Evolutionary conservation across 345 rosid genomes (phyloP).

Genomic region (Populus pruinosa): DNA sequence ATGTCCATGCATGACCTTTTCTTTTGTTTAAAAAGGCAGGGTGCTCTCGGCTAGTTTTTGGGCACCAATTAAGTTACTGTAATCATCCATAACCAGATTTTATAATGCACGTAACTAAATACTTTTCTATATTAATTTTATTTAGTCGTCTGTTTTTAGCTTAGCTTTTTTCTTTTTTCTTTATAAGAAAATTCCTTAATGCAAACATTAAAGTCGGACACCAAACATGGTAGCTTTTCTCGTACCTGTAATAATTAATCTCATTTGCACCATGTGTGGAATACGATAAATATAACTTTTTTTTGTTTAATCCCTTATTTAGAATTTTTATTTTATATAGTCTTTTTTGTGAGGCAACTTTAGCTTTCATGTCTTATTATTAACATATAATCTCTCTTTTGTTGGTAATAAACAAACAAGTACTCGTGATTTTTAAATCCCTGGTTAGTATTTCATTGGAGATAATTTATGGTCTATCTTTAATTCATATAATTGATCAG

Average conservation of each 20-base stretch:
- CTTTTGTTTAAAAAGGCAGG: too few species aligned
- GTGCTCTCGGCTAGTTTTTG: too few species aligned
- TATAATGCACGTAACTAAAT: too few species aligned
- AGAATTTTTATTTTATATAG: not conserved
- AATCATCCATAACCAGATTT: too few species aligned
- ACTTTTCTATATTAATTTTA: too few species aligned
- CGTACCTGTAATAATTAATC: not conserved
- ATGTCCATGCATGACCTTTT: not conserved
- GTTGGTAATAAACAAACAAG: too few species aligned
- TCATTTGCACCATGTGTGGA: not conserved
- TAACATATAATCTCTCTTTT: not conserved
- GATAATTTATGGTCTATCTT: not conserved
- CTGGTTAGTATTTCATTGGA: not conserved
- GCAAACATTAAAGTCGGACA: not conserved
- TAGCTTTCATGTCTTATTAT: not conserved
- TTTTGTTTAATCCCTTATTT: not conserved
- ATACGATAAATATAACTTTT: not conserved
- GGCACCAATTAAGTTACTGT: too few species aligned
- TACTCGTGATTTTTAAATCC: not conserved
- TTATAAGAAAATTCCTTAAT: not conserved
- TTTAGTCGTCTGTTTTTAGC: not conserved
- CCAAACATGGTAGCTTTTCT: not conserved
- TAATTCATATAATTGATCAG: not conserved
- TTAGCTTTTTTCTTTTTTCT: too few species aligned
- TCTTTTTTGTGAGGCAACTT: not conserved